Base-by-base conservation (phyloP, 2,329 filamentous ascomycete genomes). In the Fusarium foetens region DNA sequence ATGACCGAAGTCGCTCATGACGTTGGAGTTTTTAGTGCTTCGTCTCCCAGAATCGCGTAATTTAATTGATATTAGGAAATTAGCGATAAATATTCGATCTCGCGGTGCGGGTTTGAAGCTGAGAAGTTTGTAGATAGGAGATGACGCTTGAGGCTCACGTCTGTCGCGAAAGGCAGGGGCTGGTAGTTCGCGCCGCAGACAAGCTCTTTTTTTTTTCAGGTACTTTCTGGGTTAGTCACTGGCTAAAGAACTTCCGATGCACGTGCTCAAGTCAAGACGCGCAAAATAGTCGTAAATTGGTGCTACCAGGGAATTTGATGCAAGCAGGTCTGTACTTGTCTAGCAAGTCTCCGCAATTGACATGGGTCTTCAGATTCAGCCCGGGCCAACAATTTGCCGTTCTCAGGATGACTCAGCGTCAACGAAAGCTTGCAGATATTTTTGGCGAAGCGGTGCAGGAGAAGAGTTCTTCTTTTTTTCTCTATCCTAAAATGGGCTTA, bases 1-100 rank as follows among this genome's bases (percentile, higher is more conserved):
- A 78, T 90, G 87, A 72, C 83, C 84, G 82, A 92, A 92, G 82
- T 94, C 92, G 76, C 89, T 89, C 92, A 94, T 94, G 73, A 71
- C 77, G 72, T 68, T 63, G n/a, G 36, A 66, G 55, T 63, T 13
- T 36, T 61, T 55, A 60, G 48, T 62, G 25, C 33, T 42, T 33
- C 19, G 36, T 42, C 31, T 43, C 53, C 49, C 27, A 54, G 59
- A 31, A 60, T 71, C 69, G 74, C 70, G 61, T 58, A 21, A 29
- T 52, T 51, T 39, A 51, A 74, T 68, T 70, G 63, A 65, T 61
- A 14, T 53, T 38, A 35, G 31, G 21, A 27, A 25, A 41, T 59
- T 17, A 31, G 45, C n/a, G 46, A 59, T 45, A 21, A 42, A 42
- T 48, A 43, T 41, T 66, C 46, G 52, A 43, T 45, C 57, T 52